A percentile compares a stretch with the other conserved stretches of the same genome.
Conservation (phyloP, 768 basidiomycete genomes). For the Cystobasidium onofrii region DNA sequence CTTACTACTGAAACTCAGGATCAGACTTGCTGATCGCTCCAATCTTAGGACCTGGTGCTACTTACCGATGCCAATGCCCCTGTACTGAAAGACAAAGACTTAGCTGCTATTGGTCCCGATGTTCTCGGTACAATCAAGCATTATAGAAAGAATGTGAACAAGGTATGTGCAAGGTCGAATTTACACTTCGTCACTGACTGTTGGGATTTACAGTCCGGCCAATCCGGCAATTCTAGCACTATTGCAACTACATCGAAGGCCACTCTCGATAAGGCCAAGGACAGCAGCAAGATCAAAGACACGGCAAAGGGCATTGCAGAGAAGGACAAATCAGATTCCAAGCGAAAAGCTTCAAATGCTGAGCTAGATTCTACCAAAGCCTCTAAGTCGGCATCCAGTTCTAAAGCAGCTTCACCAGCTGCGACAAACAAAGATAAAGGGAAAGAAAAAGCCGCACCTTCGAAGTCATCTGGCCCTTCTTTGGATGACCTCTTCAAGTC, state of each 20-base stretch:
- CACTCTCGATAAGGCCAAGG: not conserved
- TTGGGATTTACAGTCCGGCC: not conserved
- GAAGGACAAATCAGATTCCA: slow-evolving; percentile 16
- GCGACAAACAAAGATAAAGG: slow-evolving; percentile 4
- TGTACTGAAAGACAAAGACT: not conserved
- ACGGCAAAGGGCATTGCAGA: not conserved
- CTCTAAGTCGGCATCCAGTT: not conserved
- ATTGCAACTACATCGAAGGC: not conserved
- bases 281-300: not conserved
- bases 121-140: slow-evolving; percentile 15
- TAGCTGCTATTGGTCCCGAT: not conserved
- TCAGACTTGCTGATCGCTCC: not conserved
- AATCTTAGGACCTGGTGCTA: slow-evolving; percentile 12
- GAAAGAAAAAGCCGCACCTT: not conserved
- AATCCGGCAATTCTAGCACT: not conserved
- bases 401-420: not conserved
- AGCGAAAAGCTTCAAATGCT: slow-evolving; percentile 17
- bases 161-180: not conserved
- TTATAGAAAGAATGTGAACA: not conserved
- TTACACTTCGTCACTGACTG: not conserved
- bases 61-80: slow-evolving; percentile 21
- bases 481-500: slow-evolving; percentile 8
- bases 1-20: not conserved
- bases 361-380: not conserved
- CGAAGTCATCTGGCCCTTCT: not conserved